Evolutionary conservation across 2,329 filamentous ascomycete genomes (phyloP), one percentile per base, ranked within the genome.

Genomic region (Xylariaceae sp.): DNA sequence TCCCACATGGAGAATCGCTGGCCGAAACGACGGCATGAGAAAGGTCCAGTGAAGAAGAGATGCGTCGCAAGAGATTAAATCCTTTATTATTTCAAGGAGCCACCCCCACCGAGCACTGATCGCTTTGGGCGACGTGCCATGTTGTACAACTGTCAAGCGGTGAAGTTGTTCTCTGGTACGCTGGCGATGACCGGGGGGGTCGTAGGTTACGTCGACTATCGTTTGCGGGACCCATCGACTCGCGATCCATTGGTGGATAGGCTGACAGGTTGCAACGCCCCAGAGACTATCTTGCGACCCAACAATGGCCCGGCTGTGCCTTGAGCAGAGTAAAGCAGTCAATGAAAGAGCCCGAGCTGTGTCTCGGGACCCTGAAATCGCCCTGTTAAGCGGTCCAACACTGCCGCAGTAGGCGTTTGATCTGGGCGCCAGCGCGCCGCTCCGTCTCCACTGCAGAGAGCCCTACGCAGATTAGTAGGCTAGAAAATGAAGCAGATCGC

Each of bases 11-110:
- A 64, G 53, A 62, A 52, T 60, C 21, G 46, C 50, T 59, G 57
- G 61, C 59, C 56, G 59, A 59, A 56, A 50, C 52, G 59, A 64
- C 61, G 56, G 57, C 61, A 64, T 64, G 48, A 51, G 49, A 62
- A 45, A 57, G 54, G 52, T 40, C 52, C 19, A 21, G 42, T 23
- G 50, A 46, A 44, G 16, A 41, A 20, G 52, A 57, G 50, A 48
- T 56, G 48, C 29, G 54, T 62, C 59, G 49, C 52, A 56, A 55
- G 42, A 50, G 47, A 58, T 16, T 14, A 49, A 53, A 46, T 50
- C 44, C 14, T 44, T 52, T 52, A 52, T 54, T 37, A 20, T 18
- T 52, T n/a, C 41, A 55, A 49, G 49, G 50, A 47, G 21, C 18
- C 7, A 5, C 46, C 16, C 55, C 48, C 54, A 47, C 59, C 56